A percentile compares a stretch with the other conserved stretches of the same genome.
Conservation (phyloP, 2,329 filamentous ascomycete genomes). For the Daldinia eschscholtzii region DNA sequence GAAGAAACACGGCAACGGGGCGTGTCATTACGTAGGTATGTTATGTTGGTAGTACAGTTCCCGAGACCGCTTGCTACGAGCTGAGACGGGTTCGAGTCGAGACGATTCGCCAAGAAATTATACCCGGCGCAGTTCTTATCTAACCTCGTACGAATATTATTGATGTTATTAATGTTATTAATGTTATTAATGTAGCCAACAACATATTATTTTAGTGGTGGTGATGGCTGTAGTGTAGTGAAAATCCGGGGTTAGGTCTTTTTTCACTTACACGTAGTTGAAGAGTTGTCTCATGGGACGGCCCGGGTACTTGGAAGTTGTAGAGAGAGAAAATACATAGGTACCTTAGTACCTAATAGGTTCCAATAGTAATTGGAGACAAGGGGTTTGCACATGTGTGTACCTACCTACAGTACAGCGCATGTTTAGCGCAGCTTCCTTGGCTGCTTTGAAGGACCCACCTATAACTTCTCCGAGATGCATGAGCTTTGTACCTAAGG, state of each 20-base stretch:
- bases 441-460: conserved; percentile 30
- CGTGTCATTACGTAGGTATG: conserved; percentile 20
- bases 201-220: not conserved
- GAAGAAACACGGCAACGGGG: conserved; percentile 33
- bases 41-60: conserved; percentile 29
- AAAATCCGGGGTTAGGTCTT: not conserved
- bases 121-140: conserved; percentile 8
- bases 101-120: conserved; percentile 1
- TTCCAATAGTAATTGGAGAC: conserved; percentile 16
- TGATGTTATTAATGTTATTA: too few relatives aligned
- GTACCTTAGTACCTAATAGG: too few relatives aligned
- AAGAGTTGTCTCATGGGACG: conserved; percentile 2
- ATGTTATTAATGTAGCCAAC: too few relatives aligned
- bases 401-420: not conserved
- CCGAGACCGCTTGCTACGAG: conserved; percentile 33
- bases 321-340: not conserved
- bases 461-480: conserved; percentile 35
- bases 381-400: not conserved
- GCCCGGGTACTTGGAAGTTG: conserved; percentile 13
- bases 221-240: not conserved
- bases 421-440: conserved; percentile 11
- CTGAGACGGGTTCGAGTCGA: conserved; percentile 21
- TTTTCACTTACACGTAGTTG: not conserved
- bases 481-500: conserved; percentile 20
- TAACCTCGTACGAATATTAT: not conserved